Conservation (phyloP, 257 asterid species). For the Solanum gandarillasii region DNA sequence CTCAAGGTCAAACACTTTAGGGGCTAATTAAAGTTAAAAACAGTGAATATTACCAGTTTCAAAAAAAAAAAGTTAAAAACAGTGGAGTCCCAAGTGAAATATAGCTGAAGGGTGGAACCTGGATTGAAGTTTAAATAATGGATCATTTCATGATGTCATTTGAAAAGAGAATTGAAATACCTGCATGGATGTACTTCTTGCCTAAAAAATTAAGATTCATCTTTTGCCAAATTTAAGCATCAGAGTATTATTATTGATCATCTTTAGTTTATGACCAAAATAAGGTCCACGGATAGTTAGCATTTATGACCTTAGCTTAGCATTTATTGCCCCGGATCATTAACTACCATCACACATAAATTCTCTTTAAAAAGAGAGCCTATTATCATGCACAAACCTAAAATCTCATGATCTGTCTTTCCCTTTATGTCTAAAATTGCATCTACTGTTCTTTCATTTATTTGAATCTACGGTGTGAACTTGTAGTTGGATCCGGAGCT, state of each 20-base stretch:
- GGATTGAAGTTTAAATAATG: background rate
- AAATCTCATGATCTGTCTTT: background rate
- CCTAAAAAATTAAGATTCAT: background rate
- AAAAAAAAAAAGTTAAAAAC: background rate
- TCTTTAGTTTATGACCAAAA: background rate
- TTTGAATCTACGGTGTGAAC: constrained; percentile 19
- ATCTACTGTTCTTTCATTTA: constrained; percentile 1
- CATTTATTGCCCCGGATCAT: background rate
- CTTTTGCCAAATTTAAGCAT: background rate
- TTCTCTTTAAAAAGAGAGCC: background rate
- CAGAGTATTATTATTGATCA: background rate
- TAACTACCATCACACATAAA: background rate
- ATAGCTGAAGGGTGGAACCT: background rate
- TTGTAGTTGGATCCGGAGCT: constrained; percentile 94
- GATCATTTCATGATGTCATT: background rate
- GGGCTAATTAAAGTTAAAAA: background rate
- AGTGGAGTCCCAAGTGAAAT: background rate
- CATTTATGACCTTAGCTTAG: background rate
- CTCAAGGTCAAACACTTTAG: background rate
- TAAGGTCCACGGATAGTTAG: background rate
- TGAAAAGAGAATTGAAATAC: background rate
- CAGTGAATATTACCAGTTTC: too few species aligned
- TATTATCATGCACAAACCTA: background rate
- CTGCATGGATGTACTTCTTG: background rate
- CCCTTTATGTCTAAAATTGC: background rate